Percentiles rank a stretch among this genome's conserved stretches.
phyloP scores from a whole-genome alignment of 2,329 filamentous ascomycete species.

The Didymella pomorum region DNA sequence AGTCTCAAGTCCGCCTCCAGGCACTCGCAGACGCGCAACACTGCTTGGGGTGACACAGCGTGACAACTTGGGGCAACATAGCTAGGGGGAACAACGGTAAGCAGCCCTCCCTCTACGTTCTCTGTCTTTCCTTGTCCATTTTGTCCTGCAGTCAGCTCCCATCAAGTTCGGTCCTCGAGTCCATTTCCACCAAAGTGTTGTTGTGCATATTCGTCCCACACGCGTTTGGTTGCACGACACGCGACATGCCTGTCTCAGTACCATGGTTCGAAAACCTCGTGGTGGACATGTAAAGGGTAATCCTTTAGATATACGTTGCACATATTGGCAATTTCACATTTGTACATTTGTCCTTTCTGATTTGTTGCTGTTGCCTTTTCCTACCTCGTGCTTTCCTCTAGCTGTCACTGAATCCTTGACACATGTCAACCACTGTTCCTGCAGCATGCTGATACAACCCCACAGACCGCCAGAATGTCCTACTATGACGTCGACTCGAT shows the following conservation, averaged over 20 bases:
- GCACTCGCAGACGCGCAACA: constrained; percentile 47
- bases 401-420: not conserved
- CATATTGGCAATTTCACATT: not conserved
- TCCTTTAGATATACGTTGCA: too few relatives aligned
- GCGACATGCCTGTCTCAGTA: constrained; percentile 30
- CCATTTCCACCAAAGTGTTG: constrained; percentile 15
- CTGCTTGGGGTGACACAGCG: constrained; percentile 8
- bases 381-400: not conserved
- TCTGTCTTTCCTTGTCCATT: constrained; percentile 9
- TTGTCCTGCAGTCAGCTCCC: constrained; percentile 5
- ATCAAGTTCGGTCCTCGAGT: not conserved
- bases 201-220: constrained; percentile 29
- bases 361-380: not conserved
- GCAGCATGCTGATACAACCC: not conserved
- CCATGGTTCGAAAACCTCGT: not conserved
- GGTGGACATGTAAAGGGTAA: not conserved
- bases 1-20: constrained; percentile 31
- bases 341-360: not conserved
- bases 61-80: constrained; percentile 12
- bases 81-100: constrained; percentile 14
- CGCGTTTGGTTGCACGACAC: constrained; percentile 34
- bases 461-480: constrained; percentile 42
- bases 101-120: constrained; percentile 3
- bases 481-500: constrained; percentile 89
- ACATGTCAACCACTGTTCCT: too few relatives aligned